Base-by-base conservation (phyloP, 345 rosid species). In the Eucalyptus guilfoylei region DNA sequence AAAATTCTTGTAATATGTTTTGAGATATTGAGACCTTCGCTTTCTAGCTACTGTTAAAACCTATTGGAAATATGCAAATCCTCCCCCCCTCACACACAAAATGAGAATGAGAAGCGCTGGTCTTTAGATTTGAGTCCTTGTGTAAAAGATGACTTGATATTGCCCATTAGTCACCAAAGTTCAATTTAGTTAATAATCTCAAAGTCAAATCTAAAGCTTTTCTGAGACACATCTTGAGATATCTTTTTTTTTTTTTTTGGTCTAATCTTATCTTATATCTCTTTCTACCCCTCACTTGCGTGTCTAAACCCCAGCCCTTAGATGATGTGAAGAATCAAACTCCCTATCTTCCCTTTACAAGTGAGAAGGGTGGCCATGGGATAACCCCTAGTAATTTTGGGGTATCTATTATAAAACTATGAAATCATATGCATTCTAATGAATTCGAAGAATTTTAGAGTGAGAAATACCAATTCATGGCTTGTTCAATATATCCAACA, bases 371-470 rank as follows among this genome's bases (percentile, higher is more conserved):
- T 55, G 11, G 1, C 62, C 28, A 9, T 2, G 1, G 5, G 6
- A 0, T 0, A 55, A 55, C 12, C 28, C 1, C 2, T 0, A 23
- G 6, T 0, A 0, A 24, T 55, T 55, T 55, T 55, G 30, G 12
- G 1, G 0, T 17, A 34, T 69, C 24, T 69, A 2, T 69, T 69
- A 17, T 16, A 17, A 21, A 69, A 69, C 44, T 34, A 34, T 17
- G 37, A 34, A 69, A 34, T 4, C 24, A 69, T 32, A 3, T 69
- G 37, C 23, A 10, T 34, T 69, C 23, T 9, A 17, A 34, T 69
- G 15, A 37, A 37, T 76, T 64, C 6, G 2, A 64, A 16, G 40
- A 64, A 64, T 14, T 11, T 4, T 55, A 24, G 30, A 55, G 13
- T 4, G 62, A 55, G 62, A 24, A 55, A 55, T 55, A 34, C 24